Base-by-base conservation (phyloP, 2,329 filamentous ascomycete genomes). In the Pyrenochaeta sp. region DNA sequence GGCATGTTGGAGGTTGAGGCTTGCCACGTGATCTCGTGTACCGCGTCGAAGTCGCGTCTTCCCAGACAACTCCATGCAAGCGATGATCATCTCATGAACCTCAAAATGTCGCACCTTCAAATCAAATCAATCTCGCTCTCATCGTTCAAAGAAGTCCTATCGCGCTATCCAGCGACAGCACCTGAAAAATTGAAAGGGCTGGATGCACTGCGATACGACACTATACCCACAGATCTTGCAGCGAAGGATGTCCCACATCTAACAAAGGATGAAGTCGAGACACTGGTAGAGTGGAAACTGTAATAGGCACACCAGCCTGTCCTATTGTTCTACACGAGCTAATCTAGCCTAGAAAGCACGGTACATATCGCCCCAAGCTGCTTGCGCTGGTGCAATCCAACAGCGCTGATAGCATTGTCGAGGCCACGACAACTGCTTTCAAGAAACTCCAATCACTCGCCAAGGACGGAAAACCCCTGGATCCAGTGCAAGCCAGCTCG, bases 361-460 rank as follows among this genome's bases (percentile, higher is more conserved):
- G 78, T 51, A 79, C 75, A 14, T 80, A 76, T 51, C 75, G 79
- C 6, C 76, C 77, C 1, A 69, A 60, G 6, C 68, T 81, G 2
- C 61, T 75, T 20, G 60, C 67, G 3, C 71, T 81, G 7, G 74
- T 80, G 8, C 75, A 79, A 15, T 84, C 81, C 24, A 93, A 93
- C 65, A 70, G 80, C 3, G 63, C 77, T 3, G 58, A 70, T 0
- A 40, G 64, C 2, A 74, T 86, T 4, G 54, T 75, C 28, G 48
- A 72, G 9, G 79, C 75, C 1, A 83, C 86, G 11, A 65, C 73
- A 6, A 64, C 77, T 19, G 86, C 83, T 0, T 76, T 86, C 44
- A 59, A 65, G 4, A 41, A 63, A 4, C 21, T 56, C 7, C 5
- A 19, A 30, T 5, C 15, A 17, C 8, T 7, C 15, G 14, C 9